Conservation (phyloP, 116 monocot genomes). For the Cymodocea nodosa region DNA sequence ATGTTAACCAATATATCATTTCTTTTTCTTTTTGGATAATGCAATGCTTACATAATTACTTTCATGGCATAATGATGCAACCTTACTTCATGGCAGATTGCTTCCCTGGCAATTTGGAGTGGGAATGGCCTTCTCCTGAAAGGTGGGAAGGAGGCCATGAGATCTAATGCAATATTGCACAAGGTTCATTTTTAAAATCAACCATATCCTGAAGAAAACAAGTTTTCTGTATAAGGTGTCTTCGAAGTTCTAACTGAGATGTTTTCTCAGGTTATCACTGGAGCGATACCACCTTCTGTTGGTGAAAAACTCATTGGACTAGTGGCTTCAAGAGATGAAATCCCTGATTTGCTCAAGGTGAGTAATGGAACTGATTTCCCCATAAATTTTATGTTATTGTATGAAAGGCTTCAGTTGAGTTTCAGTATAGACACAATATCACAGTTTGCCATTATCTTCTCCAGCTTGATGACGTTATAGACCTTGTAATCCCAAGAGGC, state of each 20-base stretch:
- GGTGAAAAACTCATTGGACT: slow-evolving; percentile 77
- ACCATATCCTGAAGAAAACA: slow-evolving; percentile 1
- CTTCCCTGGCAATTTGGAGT: slow-evolving; percentile 89
- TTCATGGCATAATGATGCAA: background rate
- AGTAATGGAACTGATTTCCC: slow-evolving; percentile 4
- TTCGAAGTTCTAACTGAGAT: background rate
- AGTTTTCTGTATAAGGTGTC: background rate
- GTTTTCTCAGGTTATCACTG: slow-evolving; percentile 64
- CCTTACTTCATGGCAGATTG: slow-evolving; percentile 36
- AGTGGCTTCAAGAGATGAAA: slow-evolving; percentile 73
- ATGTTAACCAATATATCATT: background rate
- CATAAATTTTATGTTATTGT: background rate
- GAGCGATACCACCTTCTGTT: slow-evolving; percentile 61
- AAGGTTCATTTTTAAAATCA: slow-evolving; percentile 35
- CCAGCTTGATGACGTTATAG: slow-evolving; percentile 99
- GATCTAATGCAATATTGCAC: slow-evolving; percentile 85
- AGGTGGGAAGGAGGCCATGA: slow-evolving; percentile 95
- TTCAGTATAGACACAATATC: slow-evolving; percentile 6
- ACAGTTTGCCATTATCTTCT: background rate
- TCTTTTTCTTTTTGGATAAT: background rate
- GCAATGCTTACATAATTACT: background rate
- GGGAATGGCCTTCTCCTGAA: slow-evolving; percentile 99
- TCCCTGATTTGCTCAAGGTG: slow-evolving; percentile 83
- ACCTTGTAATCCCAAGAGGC: slow-evolving; percentile 97
- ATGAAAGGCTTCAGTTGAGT: background rate